Percentiles rank a stretch among this genome's conserved stretches.
Conservation (phyloP, 2,329 filamentous ascomycete genomes). For the Dactylellina drechsleri region DNA sequence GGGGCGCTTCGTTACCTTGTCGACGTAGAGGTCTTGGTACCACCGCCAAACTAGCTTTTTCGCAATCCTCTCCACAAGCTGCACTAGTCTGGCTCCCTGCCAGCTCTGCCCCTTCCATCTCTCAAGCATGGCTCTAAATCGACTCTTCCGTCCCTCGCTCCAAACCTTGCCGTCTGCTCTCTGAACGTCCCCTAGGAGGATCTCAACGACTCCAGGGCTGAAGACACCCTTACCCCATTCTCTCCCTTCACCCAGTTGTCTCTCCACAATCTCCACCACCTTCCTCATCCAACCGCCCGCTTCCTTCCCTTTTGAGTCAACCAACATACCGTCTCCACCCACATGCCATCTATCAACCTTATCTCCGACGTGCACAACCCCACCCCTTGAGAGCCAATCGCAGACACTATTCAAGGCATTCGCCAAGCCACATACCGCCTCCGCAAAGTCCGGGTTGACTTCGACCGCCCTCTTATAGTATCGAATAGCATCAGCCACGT, state of each 20-base stretch:
- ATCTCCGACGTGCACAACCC: slow-evolving; percentile 73
- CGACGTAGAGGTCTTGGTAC: slow-evolving; percentile 84
- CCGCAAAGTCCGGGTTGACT: slow-evolving; percentile 94
- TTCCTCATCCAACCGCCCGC: slow-evolving; percentile 85
- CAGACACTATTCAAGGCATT: slow-evolving; percentile 97
- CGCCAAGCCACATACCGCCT: slow-evolving; percentile 93
- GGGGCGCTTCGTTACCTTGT: slow-evolving; percentile 67
- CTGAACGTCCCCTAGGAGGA: slow-evolving; percentile 66
- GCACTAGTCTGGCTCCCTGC: slow-evolving; percentile 87
- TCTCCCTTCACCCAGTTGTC: slow-evolving; percentile 86
- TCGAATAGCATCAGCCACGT: slow-evolving; percentile 87
- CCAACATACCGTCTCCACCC: slow-evolving; percentile 81
- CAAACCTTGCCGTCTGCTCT: slow-evolving; percentile 61
- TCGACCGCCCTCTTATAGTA: slow-evolving; percentile 91
- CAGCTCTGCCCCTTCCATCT: slow-evolving; percentile 79
- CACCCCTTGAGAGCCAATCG: slow-evolving; percentile 89
- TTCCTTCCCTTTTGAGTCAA: slow-evolving; percentile 74
- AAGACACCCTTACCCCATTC: slow-evolving; percentile 82
- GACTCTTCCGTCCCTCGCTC: slow-evolving; percentile 59
- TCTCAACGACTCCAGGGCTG: slow-evolving; percentile 67
- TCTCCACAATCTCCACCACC: slow-evolving; percentile 88
- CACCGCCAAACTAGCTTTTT: slow-evolving; percentile 81
- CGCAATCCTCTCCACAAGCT: slow-evolving; percentile 85
- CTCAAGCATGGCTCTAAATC: slow-evolving; percentile 62
- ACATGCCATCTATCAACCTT: slow-evolving; percentile 93